A percentile compares a stretch with the other conserved stretches of the same genome.
These are phyloP conservation scores for Trypanosoma grayi DNA, from an alignment of 208 protist species.

Conservation along the genomic window DNA sequence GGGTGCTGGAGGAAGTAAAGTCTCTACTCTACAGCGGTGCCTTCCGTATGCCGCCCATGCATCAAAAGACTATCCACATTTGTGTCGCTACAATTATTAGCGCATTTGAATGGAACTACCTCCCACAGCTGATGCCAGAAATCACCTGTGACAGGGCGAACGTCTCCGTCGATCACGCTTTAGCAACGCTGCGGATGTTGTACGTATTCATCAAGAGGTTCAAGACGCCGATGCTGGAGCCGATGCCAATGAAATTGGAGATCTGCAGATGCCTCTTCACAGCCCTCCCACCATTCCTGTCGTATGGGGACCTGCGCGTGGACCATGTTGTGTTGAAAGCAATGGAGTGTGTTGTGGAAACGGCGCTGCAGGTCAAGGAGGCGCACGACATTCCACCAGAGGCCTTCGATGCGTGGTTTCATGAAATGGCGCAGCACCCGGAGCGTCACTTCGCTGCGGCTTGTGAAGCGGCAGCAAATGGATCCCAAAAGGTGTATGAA, in stretches of 20 bases:
- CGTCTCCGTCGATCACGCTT: slow-evolving; percentile 29
- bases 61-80: slow-evolving; percentile 61
- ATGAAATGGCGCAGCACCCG: slow-evolving; percentile 55
- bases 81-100: slow-evolving; percentile 66
- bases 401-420: slow-evolving; percentile 63
- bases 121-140: slow-evolving; percentile 64
- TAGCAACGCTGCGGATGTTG: slow-evolving; percentile 64
- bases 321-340: slow-evolving; percentile 73
- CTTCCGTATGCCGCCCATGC: slow-evolving; percentile 45
- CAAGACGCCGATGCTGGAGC: slow-evolving; percentile 50
- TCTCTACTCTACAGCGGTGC: slow-evolving; percentile 58
- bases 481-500: slow-evolving; percentile 49
- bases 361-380: slow-evolving; percentile 43
- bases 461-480: slow-evolving; percentile 26
- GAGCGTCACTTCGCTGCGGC: slow-evolving; percentile 46
- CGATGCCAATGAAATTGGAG: slow-evolving; percentile 44
- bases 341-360: slow-evolving; percentile 76
- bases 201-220: slow-evolving; percentile 78
- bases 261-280: slow-evolving; percentile 40
- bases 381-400: slow-evolving; percentile 35
- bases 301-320: slow-evolving; percentile 67
- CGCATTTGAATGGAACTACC: slow-evolving; percentile 79
- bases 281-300: slow-evolving; percentile 54
- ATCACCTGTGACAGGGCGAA: slow-evolving; percentile 14
- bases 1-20: slow-evolving; percentile 59